Base-by-base conservation (phyloP, 2,329 filamentous ascomycete genomes). In the Ustilaginoidea virens region DNA sequence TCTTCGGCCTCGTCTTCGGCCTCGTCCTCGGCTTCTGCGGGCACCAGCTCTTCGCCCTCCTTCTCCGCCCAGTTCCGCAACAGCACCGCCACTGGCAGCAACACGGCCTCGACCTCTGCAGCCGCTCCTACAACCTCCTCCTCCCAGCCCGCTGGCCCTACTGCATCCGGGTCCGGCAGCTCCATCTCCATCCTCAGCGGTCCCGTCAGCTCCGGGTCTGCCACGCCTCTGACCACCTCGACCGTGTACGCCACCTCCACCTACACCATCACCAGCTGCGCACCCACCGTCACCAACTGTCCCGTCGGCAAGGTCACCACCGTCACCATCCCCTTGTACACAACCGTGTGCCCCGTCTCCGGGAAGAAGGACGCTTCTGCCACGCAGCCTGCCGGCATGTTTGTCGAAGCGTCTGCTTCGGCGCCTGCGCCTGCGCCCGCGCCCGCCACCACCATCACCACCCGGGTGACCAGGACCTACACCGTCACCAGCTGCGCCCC, bases 401-500 rank as follows among this genome's bases (percentile, higher is more conserved):
- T 25, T 10, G 23, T 1, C 23, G 10, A 25, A 44, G 49, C n/a
- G n/a, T n/a, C n/a, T n/a, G n/a, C n/a, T n/a, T n/a, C n/a, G n/a
- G n/a, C n/a, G n/a, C n/a, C n/a, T n/a, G n/a, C n/a, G n/a, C n/a
- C n/a, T n/a, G n/a, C n/a, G n/a, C n/a, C n/a, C n/a, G n/a, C n/a
- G n/a, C n/a, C n/a, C n/a, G n/a, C n/a, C n/a, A n/a, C n/a, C 15
- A 32, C 33, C 18, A 25, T 33, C 55, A 48, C 55, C 45, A 66
- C 63, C 42, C 54, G 56, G 44, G 63, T 69, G 54, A 70, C 66
- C 45, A 55, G 56, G 42, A 55, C 65, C 44, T 53, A 63, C 43
- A 72, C 66, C 51, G 55, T 71, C 57, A 70, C 64, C 48, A 62
- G 59, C 33, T 72, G 66, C 58, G 60, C 55, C 32, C 57, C 66